phyloP scores from a whole-genome alignment of 495 filamentous ascomycete genomes.

The Daldinia bambusicola region DNA sequence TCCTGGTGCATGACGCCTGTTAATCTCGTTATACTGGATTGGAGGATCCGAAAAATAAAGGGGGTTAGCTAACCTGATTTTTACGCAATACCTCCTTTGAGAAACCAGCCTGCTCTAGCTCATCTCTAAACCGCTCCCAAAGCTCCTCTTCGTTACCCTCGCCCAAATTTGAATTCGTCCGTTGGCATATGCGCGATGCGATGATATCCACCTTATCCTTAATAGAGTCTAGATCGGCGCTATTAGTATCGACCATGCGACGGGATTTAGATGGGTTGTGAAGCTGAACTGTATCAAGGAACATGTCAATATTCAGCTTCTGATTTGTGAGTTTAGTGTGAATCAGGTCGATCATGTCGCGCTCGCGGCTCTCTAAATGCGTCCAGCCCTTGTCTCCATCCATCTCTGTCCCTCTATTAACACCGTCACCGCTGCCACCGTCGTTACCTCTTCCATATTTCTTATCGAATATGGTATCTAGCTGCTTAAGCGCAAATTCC shows the following conservation, averaged over 20 bases:
- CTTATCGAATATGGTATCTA: slow-evolving; percentile 56
- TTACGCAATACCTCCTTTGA: slow-evolving; percentile 59
- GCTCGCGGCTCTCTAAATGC: slow-evolving; percentile 45
- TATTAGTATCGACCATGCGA: slow-evolving; percentile 41
- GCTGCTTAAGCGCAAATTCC: slow-evolving; percentile 59
- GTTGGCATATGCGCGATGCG: slow-evolving; percentile 56
- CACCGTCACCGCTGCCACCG: slow-evolving; percentile 13
- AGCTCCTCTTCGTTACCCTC: slow-evolving; percentile 58
- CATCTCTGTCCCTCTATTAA: slow-evolving; percentile 27
- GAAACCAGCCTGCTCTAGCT: slow-evolving; percentile 64
- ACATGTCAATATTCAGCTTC: slow-evolving; percentile 56
- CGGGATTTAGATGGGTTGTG: slow-evolving; percentile 53
- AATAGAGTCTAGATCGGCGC: slow-evolving; percentile 52
- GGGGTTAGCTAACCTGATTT: slow-evolving; percentile 56
- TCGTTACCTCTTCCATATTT: slow-evolving; percentile 45
- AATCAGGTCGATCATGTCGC: slow-evolving; percentile 52
- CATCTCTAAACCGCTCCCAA: slow-evolving; percentile 64
- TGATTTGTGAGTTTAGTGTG: slow-evolving; percentile 52
- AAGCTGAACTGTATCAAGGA: slow-evolving; percentile 59
- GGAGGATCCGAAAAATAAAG: slow-evolving; percentile 9
- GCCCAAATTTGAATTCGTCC: slow-evolving; percentile 52
- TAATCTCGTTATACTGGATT: slow-evolving; percentile 31
- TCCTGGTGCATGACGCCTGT: slow-evolving; percentile 53
- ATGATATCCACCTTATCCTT: slow-evolving; percentile 64
- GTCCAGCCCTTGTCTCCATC: slow-evolving; percentile 47